These are phyloP conservation scores for Vigna reflexopilosa DNA, from an alignment of 306 rosid genomes.

Conservation along the genomic window DNA sequence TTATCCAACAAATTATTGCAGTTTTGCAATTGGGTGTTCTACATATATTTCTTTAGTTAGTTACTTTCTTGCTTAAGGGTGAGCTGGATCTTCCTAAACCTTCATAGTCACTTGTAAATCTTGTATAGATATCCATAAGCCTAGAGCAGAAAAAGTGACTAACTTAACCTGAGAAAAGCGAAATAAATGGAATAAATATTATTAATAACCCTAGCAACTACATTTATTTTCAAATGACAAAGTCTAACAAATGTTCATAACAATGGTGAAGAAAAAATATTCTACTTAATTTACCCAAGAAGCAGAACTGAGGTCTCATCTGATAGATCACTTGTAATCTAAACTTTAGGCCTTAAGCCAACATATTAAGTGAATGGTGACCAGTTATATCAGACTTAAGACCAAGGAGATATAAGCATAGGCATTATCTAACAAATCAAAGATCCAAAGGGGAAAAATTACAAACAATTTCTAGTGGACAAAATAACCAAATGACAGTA, in stretches of 20 bases:
- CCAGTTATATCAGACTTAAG: background rate
- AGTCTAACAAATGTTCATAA: background rate
- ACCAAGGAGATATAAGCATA: background rate
- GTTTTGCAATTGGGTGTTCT: background rate
- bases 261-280: background rate
- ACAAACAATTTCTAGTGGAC: constrained; percentile 25
- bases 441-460: constrained; percentile 28
- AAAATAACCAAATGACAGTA: constrained; percentile 20
- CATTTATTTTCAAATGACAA: background rate
- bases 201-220: background rate
- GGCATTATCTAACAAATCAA: constrained; percentile 16
- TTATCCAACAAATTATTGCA: background rate
- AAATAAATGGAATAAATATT: background rate
- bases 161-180: background rate
- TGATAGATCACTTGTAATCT: background rate
- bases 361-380: background rate
- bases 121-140: background rate
- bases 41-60: background rate
- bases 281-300: background rate
- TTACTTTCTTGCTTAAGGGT: background rate
- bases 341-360: constrained; percentile 14
- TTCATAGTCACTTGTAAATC: background rate
- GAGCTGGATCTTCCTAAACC: constrained; percentile 23
- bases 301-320: background rate
- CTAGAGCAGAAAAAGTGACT: background rate